Evolutionary conservation across 768 basidiomycete genomes (phyloP).

Genomic region (Agaricus bisporus): DNA sequence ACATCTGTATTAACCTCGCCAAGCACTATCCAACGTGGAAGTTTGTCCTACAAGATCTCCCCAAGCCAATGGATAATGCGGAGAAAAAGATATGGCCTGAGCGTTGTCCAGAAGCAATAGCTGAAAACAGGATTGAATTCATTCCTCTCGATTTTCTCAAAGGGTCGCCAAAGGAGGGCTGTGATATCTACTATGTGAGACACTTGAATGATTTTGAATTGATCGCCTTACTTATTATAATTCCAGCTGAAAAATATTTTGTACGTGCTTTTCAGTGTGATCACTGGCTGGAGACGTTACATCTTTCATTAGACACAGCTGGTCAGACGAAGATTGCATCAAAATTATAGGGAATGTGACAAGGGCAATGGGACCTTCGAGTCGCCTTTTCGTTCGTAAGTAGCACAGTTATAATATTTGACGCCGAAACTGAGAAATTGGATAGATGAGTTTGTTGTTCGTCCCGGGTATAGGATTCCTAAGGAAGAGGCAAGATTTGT

Average conservation of each 20-base stretch:
- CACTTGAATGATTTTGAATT: background rate
- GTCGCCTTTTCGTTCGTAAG: slow-evolving; percentile 32
- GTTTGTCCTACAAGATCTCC: slow-evolving; percentile 30
- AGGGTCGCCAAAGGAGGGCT: slow-evolving; percentile 27
- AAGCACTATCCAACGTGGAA: slow-evolving; percentile 27
- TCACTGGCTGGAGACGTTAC: background rate
- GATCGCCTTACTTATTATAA: background rate
- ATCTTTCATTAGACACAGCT: slow-evolving; percentile 39
- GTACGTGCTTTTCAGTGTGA: background rate
- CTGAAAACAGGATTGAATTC: slow-evolving; percentile 28
- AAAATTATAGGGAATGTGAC: slow-evolving; percentile 29
- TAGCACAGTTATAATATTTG: background rate
- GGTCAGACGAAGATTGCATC: slow-evolving; percentile 30
- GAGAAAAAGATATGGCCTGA: slow-evolving; percentile 27
- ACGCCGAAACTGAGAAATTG: no score
- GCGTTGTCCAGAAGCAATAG: slow-evolving; percentile 29
- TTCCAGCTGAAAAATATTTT: background rate
- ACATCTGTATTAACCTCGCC: slow-evolving; percentile 24
- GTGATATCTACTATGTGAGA: slow-evolving; percentile 37
- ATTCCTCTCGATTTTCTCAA: slow-evolving; percentile 33
- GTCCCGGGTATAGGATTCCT: slow-evolving; percentile 18
- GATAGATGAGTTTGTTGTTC: slow-evolving; percentile 32
- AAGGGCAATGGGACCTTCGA: slow-evolving; percentile 26
- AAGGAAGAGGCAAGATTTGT: background rate
- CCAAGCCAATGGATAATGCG: slow-evolving; percentile 24